Evolutionary conservation across 1,284 basidiomycete genomes (phyloP), one percentile per base, ranked within the genome.

Genomic region (Ceraceosorus guamensis): DNA sequence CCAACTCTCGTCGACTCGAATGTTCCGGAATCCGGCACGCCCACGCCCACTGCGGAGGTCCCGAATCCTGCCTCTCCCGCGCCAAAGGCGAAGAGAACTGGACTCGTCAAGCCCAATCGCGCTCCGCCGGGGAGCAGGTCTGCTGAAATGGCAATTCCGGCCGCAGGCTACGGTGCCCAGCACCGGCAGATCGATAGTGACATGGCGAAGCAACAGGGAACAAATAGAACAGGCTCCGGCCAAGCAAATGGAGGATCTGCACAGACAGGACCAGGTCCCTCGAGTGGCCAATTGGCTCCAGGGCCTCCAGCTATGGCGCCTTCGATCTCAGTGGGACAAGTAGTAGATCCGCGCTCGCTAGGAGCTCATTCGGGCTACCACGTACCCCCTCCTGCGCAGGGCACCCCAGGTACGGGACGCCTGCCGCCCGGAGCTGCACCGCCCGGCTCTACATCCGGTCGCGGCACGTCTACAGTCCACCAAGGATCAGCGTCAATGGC

Each of bases 91-190:
- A 58, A 58, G 34, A 46, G 48, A 16, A 47, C 39, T 11, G 56
- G 60, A 6, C 49, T 68, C 35, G 48, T 60, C 30, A 72, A 72
- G 54, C 66, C 70, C 16, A 61, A 66, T 37, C 67, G 78, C 30
- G 63, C 71, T 1, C 68, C 69, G 0, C 61, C 62, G 2, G 67
- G 65, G 16, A 66, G 80, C 52, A 82, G 89, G 48, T 81, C 85
- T 43, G 88, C 87, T 18, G 92, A 95, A 78, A 88, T 84, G 78
- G 85, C 89, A 3, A 84, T 95, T 62, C 84, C 85, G 62, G 85
- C 88, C 7, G 89, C 91, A 24, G 87, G 89, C 70, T 96, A 93
- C 74, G 91, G 91, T 66, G 85, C 88, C 82, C 91, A 95, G 75
- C 88, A 89, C 75, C 85, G 87, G 18, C 88, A 86, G 59, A 88